A percentile compares a stretch with the other conserved stretches of the same genome.
Evolutionary conservation across 345 rosid species (phyloP).

Genomic region (Zanthoxylum bungeanum): DNA sequence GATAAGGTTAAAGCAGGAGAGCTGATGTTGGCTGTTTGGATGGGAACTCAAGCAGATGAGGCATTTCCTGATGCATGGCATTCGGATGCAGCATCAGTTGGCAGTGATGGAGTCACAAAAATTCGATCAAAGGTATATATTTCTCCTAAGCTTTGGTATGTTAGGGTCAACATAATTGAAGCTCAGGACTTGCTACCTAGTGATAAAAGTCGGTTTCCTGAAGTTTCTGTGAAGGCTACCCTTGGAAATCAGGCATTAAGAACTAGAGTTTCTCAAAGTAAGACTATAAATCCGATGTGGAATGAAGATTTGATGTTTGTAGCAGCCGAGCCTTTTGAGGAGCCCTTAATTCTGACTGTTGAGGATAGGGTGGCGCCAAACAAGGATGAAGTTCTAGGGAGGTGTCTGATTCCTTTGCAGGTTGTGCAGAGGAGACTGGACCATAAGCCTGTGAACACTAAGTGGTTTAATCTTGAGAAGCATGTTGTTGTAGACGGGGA

Average conservation of each 20-base stretch:
- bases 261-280: slow-evolving; percentile 60
- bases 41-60: slow-evolving; percentile 99
- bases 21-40: slow-evolving; percentile 97
- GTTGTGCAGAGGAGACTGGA: slow-evolving; percentile 76
- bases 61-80: slow-evolving; percentile 98
- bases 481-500: slow-evolving; percentile 70
- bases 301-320: slow-evolving; percentile 96
- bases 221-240: slow-evolving; percentile 69
- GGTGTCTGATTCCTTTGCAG: slow-evolving; percentile 54
- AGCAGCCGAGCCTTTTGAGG: slow-evolving; percentile 91
- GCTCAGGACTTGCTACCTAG: slow-evolving; percentile 85
- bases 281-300: slow-evolving; percentile 89
- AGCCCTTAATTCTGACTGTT: slow-evolving; percentile 62
- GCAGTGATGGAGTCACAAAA: slow-evolving; percentile 49
- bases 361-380: slow-evolving; percentile 72
- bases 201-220: slow-evolving; percentile 79
- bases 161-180: slow-evolving; percentile 90
- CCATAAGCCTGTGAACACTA: slow-evolving; percentile 62
- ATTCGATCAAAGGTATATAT: slow-evolving; percentile 91
- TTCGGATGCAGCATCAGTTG: slow-evolving; percentile 86
- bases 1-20: slow-evolving; percentile 67
- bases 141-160: slow-evolving; percentile 94
- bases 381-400: slow-evolving; percentile 77
- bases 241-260: slow-evolving; percentile 68
- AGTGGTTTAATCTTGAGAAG: slow-evolving; percentile 89